These are phyloP conservation scores for Colletotrichum somersetense DNA, from an alignment of 2,329 filamentous ascomycete species.

Conservation along the genomic window DNA sequence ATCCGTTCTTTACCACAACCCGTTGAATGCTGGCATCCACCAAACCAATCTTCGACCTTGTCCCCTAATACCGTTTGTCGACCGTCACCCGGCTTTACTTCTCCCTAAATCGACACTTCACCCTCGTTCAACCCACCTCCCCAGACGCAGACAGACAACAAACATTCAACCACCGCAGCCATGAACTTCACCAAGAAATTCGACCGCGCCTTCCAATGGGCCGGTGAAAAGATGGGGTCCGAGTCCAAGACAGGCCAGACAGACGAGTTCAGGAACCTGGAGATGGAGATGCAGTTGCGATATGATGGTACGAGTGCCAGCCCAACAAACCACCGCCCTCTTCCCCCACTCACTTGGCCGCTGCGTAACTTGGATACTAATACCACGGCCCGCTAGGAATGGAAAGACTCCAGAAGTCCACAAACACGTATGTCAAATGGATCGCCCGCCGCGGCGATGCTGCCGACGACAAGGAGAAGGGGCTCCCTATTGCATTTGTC, in stretches of 20 bases:
- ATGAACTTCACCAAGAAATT: slow-evolving; percentile 84
- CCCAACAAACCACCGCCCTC: no score
- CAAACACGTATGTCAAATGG: slow-evolving; percentile 89
- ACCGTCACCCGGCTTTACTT: not conserved
- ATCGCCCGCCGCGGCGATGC: slow-evolving; percentile 85
- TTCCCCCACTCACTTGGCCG: not conserved
- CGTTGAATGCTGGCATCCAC: slow-evolving; percentile 40
- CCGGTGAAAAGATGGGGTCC: slow-evolving; percentile 93
- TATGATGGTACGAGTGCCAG: slow-evolving; percentile 78
- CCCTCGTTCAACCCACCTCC: not conserved
- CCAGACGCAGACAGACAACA: not conserved
- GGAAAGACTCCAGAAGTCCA: slow-evolving; percentile 89
- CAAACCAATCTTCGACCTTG: slow-evolving; percentile 13
- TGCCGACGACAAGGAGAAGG: slow-evolving; percentile 87
- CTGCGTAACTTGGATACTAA: slow-evolving; percentile 24
- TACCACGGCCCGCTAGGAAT: slow-evolving; percentile 72
- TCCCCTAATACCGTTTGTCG: slow-evolving; percentile 13
- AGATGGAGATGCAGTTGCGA: slow-evolving; percentile 89
- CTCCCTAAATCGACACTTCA: not conserved
- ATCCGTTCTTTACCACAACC: not conserved
- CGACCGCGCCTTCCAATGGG: slow-evolving; percentile 97
- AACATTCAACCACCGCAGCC: slow-evolving; percentile 35
- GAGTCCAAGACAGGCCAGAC: slow-evolving; percentile 89
- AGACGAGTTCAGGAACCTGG: slow-evolving; percentile 91
- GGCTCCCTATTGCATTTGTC: slow-evolving; percentile 81